Conservation (phyloP, 805 yeast genomes). For the Lipomyces yamanashiensis region DNA sequence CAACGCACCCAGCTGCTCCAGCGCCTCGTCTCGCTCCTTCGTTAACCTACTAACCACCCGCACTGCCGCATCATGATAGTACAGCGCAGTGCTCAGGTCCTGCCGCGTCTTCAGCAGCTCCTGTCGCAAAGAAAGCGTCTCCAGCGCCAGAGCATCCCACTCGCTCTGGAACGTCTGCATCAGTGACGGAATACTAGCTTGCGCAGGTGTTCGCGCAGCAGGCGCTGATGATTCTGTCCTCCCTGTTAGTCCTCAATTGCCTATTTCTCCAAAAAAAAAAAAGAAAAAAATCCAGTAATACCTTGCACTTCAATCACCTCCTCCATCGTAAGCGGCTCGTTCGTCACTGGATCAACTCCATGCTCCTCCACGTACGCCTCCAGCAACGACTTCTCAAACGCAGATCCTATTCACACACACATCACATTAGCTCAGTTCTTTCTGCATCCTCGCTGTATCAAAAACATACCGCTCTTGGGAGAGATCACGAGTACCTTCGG, state of each 20-base stretch:
- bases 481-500: constrained; percentile 32
- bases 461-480: constrained; percentile 33
- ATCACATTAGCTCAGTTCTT: background rate
- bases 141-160: constrained; percentile 87
- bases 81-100: constrained; percentile 76
- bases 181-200: constrained; percentile 77
- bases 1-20: constrained; percentile 40
- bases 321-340: constrained; percentile 60
- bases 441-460: background rate
- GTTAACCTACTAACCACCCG: constrained; percentile 77
- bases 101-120: constrained; percentile 68
- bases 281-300: background rate
- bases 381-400: constrained; percentile 70
- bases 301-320: constrained; percentile 59
- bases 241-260: too few species aligned
- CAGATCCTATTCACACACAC: constrained; percentile 51
- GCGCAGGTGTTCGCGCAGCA: constrained; percentile 51
- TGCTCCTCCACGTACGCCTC: constrained; percentile 65
- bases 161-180: constrained; percentile 79
- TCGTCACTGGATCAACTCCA: constrained; percentile 76
- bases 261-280: background rate
- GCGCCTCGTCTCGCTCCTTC: constrained; percentile 76
- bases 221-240: constrained; percentile 9
- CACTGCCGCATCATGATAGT: constrained; percentile 88
- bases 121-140: constrained; percentile 74